Base-by-base conservation (phyloP, 768 basidiomycete species). In the Tylopilus rubrobrunneus region DNA sequence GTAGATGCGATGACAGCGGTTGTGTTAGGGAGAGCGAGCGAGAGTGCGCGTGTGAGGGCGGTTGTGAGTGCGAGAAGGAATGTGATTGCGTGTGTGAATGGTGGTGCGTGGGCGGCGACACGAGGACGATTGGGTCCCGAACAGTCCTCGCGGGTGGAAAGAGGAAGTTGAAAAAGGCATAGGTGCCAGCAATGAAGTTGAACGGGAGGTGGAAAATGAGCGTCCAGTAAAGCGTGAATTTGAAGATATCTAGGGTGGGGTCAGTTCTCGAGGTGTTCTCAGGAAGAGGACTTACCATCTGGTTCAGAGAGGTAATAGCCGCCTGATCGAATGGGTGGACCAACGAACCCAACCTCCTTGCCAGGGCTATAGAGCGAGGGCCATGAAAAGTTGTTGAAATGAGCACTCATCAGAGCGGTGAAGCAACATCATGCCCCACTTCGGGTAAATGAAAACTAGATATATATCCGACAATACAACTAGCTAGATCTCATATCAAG, bases 191-290 rank as follows among this genome's bases (percentile, higher is more conserved):
- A 33, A 75, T 34, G 29, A 72, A 54, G 52, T 71, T 78, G 40
- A 73, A 62, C 0, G 78, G 77, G n/a, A 66, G 65, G 60, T 78
- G 72, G 57, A 78, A 74, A 27, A 78, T 65, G n/a, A 78, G 51
- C 1, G 74, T 75, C 77, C 77, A 78, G 58, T 76, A 78, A 11
- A 79, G 67, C 10, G 76, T 78, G 64, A 78, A 78, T 12, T 58
- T 66, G 60, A 76, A 78, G 43, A 79, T 57, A 42, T 75, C 77
- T 78, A 28, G 25, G 17, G 19, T 25, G 7, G 44, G 34, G 12
- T 39, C 33, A 21, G n/a, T 23, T 33, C 31, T 8, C 4, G 12
- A 9, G 31, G 5, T 4, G 33, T 21, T n/a, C 8, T 7, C 10
- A 28, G 4, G 33, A 25, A 5, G 34, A 25, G 23, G 25, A 48